phyloP scores from a whole-genome alignment of 2,329 filamentous ascomycete species.

The Ceratocystis ficicola region DNA sequence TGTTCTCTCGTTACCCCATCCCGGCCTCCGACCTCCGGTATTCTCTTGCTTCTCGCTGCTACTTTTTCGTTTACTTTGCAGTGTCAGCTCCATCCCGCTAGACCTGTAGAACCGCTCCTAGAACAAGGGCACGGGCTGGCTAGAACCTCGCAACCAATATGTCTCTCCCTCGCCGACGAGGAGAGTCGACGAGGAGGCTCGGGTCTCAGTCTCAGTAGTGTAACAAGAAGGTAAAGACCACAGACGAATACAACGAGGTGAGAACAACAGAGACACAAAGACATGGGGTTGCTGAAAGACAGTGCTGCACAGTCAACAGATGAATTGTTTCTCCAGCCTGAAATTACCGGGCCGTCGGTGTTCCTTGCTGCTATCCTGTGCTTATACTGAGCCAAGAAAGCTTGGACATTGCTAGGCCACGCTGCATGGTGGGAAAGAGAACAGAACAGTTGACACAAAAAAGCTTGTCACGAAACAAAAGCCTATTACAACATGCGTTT shows the following conservation, averaged over 20 bases:
- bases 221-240: neutral
- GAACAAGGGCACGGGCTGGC: neutral
- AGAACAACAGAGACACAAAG: neutral
- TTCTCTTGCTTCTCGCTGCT: neutral
- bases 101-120: neutral
- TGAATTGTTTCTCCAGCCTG: no score
- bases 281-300: neutral
- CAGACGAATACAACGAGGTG: neutral
- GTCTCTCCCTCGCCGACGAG: neutral
- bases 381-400: neutral
- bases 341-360: neutral
- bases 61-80: neutral
- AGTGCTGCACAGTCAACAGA: no score
- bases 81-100: neutral
- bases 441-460: conserved; percentile 1
- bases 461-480: conserved; percentile 9
- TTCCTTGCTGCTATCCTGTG: neutral
- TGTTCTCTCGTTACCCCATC: conserved; percentile 1
- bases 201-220: conserved; percentile 1
- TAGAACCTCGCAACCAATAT: neutral
- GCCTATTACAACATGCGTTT: conserved; percentile 6
- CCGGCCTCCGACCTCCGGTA: neutral
- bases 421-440: neutral
- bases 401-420: neutral
- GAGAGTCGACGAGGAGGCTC: no score